These are phyloP conservation scores for Penicillium verhagenii DNA, from an alignment of 495 filamentous ascomycete genomes.

Conservation along the genomic window DNA sequence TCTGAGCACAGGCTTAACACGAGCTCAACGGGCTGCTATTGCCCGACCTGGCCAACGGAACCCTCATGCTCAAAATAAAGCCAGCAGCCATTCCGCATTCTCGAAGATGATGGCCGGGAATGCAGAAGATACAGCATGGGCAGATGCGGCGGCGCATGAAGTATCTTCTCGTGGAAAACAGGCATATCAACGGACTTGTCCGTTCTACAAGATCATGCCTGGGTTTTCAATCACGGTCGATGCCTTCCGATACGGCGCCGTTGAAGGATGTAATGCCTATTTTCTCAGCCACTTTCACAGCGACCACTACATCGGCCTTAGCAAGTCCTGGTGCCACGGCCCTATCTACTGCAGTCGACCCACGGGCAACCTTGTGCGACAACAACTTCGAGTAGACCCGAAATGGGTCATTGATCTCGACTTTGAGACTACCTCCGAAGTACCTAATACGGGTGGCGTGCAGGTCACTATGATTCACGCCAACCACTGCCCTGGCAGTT, in stretches of 20 bases:
- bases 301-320: conserved; percentile 93
- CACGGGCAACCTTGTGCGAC: conserved; percentile 84
- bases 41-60: conserved; percentile 74
- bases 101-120: conserved; percentile 88
- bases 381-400: conserved; percentile 79
- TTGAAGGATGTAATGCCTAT: conserved; percentile 90
- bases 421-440: conserved; percentile 77
- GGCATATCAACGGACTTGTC: conserved; percentile 85
- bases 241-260: conserved; percentile 91
- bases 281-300: conserved; percentile 98
- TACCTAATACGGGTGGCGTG: conserved; percentile 76
- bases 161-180: conserved; percentile 79
- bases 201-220: conserved; percentile 97
- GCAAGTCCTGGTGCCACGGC: conserved; percentile 84
- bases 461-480: conserved; percentile 92
- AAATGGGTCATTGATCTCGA: conserved; percentile 83
- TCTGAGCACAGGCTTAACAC: conserved; percentile 36
- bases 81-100: conserved; percentile 64
- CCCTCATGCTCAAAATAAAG: conserved; percentile 58
- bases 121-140: conserved; percentile 89
- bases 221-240: conserved; percentile 92
- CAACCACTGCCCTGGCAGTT: conserved; percentile 96
- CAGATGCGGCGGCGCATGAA: conserved; percentile 77
- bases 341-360: conserved; percentile 95
- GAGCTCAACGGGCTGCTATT: conserved; percentile 65